phyloP scores from a whole-genome alignment of 768 basidiomycete genomes.

The Kwoniella bestiolae region DNA sequence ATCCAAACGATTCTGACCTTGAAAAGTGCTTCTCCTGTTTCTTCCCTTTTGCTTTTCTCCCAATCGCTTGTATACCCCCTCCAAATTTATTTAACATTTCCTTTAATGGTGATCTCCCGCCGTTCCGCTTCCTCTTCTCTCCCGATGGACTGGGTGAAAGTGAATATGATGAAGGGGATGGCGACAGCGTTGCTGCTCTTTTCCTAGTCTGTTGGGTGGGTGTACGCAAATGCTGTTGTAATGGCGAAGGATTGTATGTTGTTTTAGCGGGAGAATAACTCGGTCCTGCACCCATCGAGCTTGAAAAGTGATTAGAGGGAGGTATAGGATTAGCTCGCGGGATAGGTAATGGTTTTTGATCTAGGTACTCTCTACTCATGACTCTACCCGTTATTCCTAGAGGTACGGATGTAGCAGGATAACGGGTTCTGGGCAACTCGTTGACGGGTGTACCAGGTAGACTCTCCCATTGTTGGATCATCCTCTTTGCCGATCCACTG shows the following conservation, averaged over 20 bases:
- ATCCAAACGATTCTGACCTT: constrained; percentile 21
- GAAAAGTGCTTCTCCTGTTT: constrained; percentile 30
- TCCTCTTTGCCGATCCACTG: constrained; percentile 40
- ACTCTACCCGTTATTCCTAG: constrained; percentile 12
- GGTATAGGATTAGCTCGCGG: constrained; percentile 21
- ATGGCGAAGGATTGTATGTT: constrained; percentile 36
- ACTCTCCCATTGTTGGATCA: constrained; percentile 52
- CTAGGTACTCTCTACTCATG: constrained; percentile 45
- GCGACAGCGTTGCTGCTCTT: constrained; percentile 33
- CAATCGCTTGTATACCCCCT: constrained; percentile 42
- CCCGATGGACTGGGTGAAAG: constrained; percentile 36
- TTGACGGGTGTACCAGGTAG: constrained; percentile 13
- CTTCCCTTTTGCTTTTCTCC: constrained; percentile 39
- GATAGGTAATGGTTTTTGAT: constrained; percentile 45
- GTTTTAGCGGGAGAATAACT: constrained; percentile 13
- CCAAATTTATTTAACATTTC: constrained; percentile 47
- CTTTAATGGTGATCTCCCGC: constrained; percentile 45
- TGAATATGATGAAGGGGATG: constrained; percentile 40
- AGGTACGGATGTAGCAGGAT: constrained; percentile 8
- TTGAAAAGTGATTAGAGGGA: constrained; percentile 7
- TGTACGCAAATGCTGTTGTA: constrained; percentile 47
- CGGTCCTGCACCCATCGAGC: constrained; percentile 1
- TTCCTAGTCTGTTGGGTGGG: constrained; percentile 28
- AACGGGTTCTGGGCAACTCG: constrained; percentile 1
- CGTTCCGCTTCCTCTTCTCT: constrained; percentile 30